Conservation (phyloP, 2,329 filamentous ascomycete genomes). For the Pyrenophora seminiperda region DNA sequence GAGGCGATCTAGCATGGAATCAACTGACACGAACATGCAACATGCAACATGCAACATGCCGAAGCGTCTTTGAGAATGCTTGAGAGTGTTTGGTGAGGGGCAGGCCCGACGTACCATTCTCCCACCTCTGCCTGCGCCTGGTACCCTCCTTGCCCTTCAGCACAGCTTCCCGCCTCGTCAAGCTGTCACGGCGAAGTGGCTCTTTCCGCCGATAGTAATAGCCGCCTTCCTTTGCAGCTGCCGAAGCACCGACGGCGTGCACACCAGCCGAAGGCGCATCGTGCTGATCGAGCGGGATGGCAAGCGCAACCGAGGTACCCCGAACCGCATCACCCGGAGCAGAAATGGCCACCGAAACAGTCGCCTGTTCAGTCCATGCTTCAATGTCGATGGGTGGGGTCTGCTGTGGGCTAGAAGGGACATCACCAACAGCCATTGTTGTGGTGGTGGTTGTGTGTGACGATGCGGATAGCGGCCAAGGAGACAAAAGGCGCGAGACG, state of each 20-base stretch:
- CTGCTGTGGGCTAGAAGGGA: slow-evolving; percentile 28
- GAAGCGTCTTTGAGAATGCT: slow-evolving; percentile 17
- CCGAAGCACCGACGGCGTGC: slow-evolving; percentile 37
- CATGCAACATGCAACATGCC: slow-evolving; percentile 1
- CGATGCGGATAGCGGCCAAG: background rate
- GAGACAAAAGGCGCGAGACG: background rate
- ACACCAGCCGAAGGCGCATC: slow-evolving; percentile 31
- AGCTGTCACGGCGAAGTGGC: slow-evolving; percentile 63
- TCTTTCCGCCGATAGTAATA: slow-evolving; percentile 59
- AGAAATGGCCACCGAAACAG: slow-evolving; percentile 51
- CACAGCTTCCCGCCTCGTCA: slow-evolving; percentile 72
- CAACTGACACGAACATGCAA: slow-evolving; percentile 6
- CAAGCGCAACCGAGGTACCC: slow-evolving; percentile 67
- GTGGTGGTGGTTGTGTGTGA: slow-evolving; percentile 22
- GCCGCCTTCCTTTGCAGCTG: slow-evolving; percentile 51
- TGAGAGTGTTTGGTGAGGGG: slow-evolving; percentile 9
- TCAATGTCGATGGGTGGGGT: slow-evolving; percentile 49
- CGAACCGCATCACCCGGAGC: slow-evolving; percentile 38
- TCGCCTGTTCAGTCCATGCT: slow-evolving; percentile 56
- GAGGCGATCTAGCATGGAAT: slow-evolving; percentile 69
- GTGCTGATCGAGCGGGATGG: slow-evolving; percentile 74
- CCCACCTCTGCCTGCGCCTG: slow-evolving; percentile 85
- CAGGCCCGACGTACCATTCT: slow-evolving; percentile 71
- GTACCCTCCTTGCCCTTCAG: slow-evolving; percentile 91
- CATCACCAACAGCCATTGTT: slow-evolving; percentile 44